Evolutionary conservation across 106 monocot species (phyloP), one percentile per base, ranked within the genome.

Genomic region (Dioscorea alata): DNA sequence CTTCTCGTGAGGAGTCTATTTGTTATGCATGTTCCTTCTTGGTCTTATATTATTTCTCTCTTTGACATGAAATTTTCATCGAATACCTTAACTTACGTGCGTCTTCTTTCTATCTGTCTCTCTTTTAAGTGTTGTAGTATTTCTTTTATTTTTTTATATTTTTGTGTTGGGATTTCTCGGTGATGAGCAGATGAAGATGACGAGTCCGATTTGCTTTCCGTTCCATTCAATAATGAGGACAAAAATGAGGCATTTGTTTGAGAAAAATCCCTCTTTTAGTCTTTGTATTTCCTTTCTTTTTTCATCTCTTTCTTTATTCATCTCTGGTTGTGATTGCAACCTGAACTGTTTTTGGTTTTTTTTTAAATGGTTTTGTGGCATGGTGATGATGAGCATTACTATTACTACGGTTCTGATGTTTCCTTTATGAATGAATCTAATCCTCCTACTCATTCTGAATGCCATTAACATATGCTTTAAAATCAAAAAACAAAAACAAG

Each of bases 391-490:
- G 65, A 65, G 4, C 42, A 65, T 28, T 28, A 3, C 28, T 42
- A 10, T 31, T 65, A 65, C 65, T 65, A 66, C 48, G 33, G 53
- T 42, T 59, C 74, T 52, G 74, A 74, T 57, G 32, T 66, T 13
- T 57, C 22, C 33, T 66, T 56, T 74, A 12, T 74, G 74, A 74
- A 35, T 42, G 74, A 74, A 15, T 4, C 28, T 66, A 66, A 66
- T 28, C 48, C 74, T 74, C 74, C 74, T 74, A 74, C 74, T 74
- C 74, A 66, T 74, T 66, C 74, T 74, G 74, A 74, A 66, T 66
- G 65, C 65, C 33, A 8, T 20, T 65, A 17, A 15, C 33, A 16
- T 34, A 21, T 70, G 23, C 20, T 70, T 19, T 19, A 5, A 20
- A 59, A 23, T 24, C 21, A 59, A 20, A 10, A 21, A 10, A 4